Conservation (phyloP, 1,284 basidiomycete species). For the Rhizopogon hawkerae region DNA sequence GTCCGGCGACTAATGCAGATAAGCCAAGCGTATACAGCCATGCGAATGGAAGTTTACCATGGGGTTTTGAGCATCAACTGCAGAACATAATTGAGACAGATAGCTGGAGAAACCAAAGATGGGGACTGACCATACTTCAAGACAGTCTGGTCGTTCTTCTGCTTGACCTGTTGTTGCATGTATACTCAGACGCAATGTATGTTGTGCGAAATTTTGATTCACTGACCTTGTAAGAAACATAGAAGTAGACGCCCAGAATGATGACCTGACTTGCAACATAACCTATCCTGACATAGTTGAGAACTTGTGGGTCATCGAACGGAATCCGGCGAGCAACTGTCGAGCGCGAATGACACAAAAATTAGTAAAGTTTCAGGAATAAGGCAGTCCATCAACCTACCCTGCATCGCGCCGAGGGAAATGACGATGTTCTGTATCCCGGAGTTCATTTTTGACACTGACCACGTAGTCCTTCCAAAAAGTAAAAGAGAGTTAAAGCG, state of each 20-base stretch:
- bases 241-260: conserved; percentile 72
- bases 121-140: conserved; percentile 76
- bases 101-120: background rate
- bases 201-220: conserved; percentile 15
- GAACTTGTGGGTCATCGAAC: conserved; percentile 81
- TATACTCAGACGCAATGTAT: conserved; percentile 1
- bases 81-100: conserved; percentile 4
- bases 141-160: conserved; percentile 92
- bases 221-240: conserved; percentile 52
- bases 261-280: conserved; percentile 73
- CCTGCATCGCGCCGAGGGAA: conserved; percentile 86
- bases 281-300: conserved; percentile 77
- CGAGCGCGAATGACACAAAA: background rate
- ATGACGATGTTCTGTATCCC: conserved; percentile 68
- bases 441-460: conserved; percentile 38
- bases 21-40: background rate
- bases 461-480: conserved; percentile 13
- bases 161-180: conserved; percentile 59
- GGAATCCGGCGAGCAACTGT: conserved; percentile 84
- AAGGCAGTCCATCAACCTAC: conserved; percentile 31
- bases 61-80: conserved; percentile 54
- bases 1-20: conserved; percentile 48
- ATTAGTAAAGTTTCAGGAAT: background rate
- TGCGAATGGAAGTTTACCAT: conserved; percentile 39
- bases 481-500: conserved; percentile 1